Conservation (phyloP, 106 monocot genomes). For the Acanthochlamys bracteata region DNA sequence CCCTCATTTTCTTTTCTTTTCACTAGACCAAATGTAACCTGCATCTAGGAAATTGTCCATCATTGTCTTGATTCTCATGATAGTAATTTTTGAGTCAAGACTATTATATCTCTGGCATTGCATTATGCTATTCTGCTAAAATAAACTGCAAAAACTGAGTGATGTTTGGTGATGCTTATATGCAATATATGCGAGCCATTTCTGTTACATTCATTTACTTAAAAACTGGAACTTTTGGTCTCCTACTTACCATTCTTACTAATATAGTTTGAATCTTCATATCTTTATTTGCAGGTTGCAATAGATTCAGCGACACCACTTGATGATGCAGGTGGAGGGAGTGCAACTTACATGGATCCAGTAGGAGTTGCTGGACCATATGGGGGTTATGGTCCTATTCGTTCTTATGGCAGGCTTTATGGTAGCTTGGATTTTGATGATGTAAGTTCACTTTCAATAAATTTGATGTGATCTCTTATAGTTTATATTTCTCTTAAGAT, state of each 20-base stretch:
- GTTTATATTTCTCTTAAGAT: neutral
- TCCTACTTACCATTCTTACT: neutral
- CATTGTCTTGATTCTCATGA: too few species aligned
- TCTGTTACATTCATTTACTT: too few species aligned
- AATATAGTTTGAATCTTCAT: neutral
- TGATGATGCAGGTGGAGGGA: constrained; percentile 44
- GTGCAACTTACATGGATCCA: constrained; percentile 31
- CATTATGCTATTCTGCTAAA: too few species aligned
- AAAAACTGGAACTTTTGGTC: too few species aligned
- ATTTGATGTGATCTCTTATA: neutral
- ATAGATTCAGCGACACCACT: constrained; percentile 92
- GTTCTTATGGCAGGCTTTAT: constrained; percentile 64
- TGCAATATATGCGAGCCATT: too few species aligned
- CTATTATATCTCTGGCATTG: too few species aligned
- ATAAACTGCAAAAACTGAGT: too few species aligned
- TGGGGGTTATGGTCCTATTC: constrained; percentile 50
- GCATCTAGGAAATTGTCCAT: too few species aligned
- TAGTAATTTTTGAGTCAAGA: too few species aligned
- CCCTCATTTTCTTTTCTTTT: too few species aligned
- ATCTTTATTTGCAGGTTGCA: constrained; percentile 47
- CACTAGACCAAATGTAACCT: too few species aligned
- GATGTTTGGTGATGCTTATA: too few species aligned
- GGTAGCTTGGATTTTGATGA: constrained; percentile 80
- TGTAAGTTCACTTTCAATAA: constrained; percentile 31
- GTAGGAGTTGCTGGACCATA: constrained; percentile 18